Base-by-base conservation (phyloP, 768 basidiomycete genomes). In the Mycena olivaceomarginata region DNA sequence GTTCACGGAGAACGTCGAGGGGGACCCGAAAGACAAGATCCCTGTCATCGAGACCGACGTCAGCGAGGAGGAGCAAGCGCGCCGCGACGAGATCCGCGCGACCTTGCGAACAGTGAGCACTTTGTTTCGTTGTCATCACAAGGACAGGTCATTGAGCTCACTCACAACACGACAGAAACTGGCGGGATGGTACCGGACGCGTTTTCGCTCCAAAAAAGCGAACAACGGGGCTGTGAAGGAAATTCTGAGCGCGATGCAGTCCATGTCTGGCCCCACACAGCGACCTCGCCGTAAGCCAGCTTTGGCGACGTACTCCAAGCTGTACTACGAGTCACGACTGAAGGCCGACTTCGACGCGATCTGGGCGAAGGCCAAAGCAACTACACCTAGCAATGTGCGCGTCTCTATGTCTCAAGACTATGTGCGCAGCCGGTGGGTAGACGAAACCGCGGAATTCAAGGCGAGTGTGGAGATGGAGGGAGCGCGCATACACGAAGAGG, bases 161-260 rank as follows among this genome's bases (percentile, higher is more conserved):
- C 48, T 13, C 6, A 51, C 15, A n/a, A n/a, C n/a, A n/a, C 18
- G 7, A 8, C 31, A 78, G 77, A 78, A 78, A 75, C 16, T 78
- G 11, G 11, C 46, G 0, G 66, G 67, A 20, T 75, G 62, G 62
- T 78, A 46, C 66, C 67, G 73, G 12, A 74, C 66, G 2, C 73
- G 64, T 2, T 78, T 60, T 31, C 64, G 40, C 2, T 18, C 56
- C 20, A 65, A 70, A 39, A 60, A 66, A n/a, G 45, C 59, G 15
- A 57, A 75, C n/a, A n/a, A 12, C 12, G 69, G 31, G 2, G 20
- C 64, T 1, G 41, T 67, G 53, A 70, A 75, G 16, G 6, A 11
- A 0, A 66, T 78, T 11, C 25, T 78, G 39, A 6, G n/a, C 0
- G 16, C 59, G 8, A 70, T 78, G 74, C 60, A 66, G n/a, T 13